phyloP scores from a whole-genome alignment of 306 rosid genomes.

The Sphenostylis stenocarpa region DNA sequence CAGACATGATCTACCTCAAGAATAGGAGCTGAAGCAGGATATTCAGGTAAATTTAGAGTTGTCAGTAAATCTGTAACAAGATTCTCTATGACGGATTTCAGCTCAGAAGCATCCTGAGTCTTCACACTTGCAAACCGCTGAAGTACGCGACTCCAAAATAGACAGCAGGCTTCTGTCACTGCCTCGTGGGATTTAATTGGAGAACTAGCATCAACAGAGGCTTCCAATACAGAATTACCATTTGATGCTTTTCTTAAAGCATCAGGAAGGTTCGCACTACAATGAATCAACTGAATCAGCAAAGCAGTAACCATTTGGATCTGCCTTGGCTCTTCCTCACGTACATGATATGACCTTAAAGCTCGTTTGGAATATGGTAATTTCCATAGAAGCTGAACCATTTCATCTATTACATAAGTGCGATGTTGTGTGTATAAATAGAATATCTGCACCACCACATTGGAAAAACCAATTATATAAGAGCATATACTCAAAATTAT shows the following conservation, averaged over 20 bases:
- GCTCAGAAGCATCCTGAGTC: slow-evolving; percentile 88
- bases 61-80: slow-evolving; percentile 88
- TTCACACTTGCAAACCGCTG: slow-evolving; percentile 83
- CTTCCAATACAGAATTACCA: slow-evolving; percentile 73
- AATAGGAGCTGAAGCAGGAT: slow-evolving; percentile 93
- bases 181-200: slow-evolving; percentile 77
- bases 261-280: slow-evolving; percentile 92
- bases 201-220: slow-evolving; percentile 61
- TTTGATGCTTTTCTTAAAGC: slow-evolving; percentile 71
- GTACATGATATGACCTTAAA: slow-evolving; percentile 82
- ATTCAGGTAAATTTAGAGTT: slow-evolving; percentile 87
- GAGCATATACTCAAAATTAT: slow-evolving; percentile 3
- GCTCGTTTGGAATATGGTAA: slow-evolving; percentile 88
- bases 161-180: slow-evolving; percentile 73
- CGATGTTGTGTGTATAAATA: slow-evolving; percentile 85
- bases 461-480: background rate
- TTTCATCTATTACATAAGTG: slow-evolving; percentile 87
- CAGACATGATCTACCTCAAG: slow-evolving; percentile 62
- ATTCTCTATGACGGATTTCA: slow-evolving; percentile 89
- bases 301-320: slow-evolving; percentile 96
- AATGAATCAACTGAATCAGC: slow-evolving; percentile 85
- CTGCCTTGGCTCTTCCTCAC: slow-evolving; percentile 96
- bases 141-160: slow-evolving; percentile 90
- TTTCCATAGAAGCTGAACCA: slow-evolving; percentile 86
- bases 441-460: slow-evolving; percentile 74